A percentile compares a stretch with the other conserved stretches of the same genome.
These are phyloP conservation scores for Macrolepiota fuliginosa DNA, from an alignment of 768 basidiomycete species.

Conservation along the genomic window DNA sequence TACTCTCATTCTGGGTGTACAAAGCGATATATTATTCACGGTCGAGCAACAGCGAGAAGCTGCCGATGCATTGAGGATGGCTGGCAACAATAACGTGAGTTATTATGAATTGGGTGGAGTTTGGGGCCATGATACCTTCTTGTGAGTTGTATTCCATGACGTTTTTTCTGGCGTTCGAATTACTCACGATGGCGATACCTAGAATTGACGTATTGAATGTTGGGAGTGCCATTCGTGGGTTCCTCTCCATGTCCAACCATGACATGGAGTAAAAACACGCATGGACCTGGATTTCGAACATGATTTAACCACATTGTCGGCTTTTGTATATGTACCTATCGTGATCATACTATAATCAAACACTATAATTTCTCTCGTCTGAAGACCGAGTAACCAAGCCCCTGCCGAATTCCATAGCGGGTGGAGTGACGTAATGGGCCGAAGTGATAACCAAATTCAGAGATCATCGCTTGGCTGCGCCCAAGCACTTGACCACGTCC, in stretches of 20 bases:
- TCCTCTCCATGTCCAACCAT: slow-evolving; percentile 52
- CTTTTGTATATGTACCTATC: neutral
- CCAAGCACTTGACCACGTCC: neutral
- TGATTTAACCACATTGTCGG: neutral
- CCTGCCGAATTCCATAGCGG: neutral
- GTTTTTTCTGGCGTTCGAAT: neutral
- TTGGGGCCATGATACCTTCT: slow-evolving; percentile 99
- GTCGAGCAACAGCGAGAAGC: slow-evolving; percentile 97
- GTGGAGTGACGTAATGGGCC: slow-evolving; percentile 8
- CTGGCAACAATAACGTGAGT: slow-evolving; percentile 84
- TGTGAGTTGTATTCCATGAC: slow-evolving; percentile 49
- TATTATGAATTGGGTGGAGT: slow-evolving; percentile 98
- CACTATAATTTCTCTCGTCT: no score
- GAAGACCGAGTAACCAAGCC: no score
- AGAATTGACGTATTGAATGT: slow-evolving; percentile 88
- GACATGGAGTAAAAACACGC: neutral
- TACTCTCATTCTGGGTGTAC: slow-evolving; percentile 86
- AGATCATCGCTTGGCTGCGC: neutral
- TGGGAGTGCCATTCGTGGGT: slow-evolving; percentile 88
- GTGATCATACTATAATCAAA: neutral
- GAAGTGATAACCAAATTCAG: neutral
- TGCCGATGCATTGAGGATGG: slow-evolving; percentile 86
- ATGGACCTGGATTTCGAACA: neutral
- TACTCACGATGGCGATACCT: slow-evolving; percentile 9
- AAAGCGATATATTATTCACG: slow-evolving; percentile 95